Evolutionary conservation across 2,329 filamentous ascomycete genomes (phyloP).

Genomic region (Claviceps maximensis): DNA sequence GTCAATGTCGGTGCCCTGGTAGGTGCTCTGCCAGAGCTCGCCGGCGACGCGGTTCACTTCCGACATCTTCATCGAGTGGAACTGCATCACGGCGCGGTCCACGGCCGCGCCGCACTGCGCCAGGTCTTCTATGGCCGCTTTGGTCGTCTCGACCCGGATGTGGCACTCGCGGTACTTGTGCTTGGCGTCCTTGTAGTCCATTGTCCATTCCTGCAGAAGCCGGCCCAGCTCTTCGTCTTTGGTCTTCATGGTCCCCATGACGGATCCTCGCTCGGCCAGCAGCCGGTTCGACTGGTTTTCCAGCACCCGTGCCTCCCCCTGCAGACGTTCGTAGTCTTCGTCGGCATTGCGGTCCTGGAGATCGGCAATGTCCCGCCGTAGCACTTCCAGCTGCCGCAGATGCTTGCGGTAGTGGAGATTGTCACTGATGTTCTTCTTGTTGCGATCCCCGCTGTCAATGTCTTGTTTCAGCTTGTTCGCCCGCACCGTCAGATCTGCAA

Average conservation of each 20-base stretch:
- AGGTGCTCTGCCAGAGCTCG: conserved; percentile 94
- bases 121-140: conserved; percentile 83
- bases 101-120: conserved; percentile 70
- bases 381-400: conserved; percentile 50
- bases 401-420: conserved; percentile 79
- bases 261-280: conserved; percentile 56
- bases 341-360: conserved; percentile 70
- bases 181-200: conserved; percentile 74
- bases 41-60: conserved; percentile 92
- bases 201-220: conserved; percentile 66
- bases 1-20: conserved; percentile 94
- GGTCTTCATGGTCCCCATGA: conserved; percentile 67
- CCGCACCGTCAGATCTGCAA: conserved; percentile 50
- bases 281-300: conserved; percentile 57
- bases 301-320: conserved; percentile 52
- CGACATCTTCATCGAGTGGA: conserved; percentile 92
- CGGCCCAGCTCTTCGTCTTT: conserved; percentile 70
- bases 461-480: conserved; percentile 69
- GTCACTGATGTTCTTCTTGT: conserved; percentile 75
- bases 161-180: conserved; percentile 73
- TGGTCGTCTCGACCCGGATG: conserved; percentile 82
- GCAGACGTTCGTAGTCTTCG: conserved; percentile 66
- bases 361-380: conserved; percentile 57
- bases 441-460: conserved; percentile 65
- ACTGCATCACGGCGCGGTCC: conserved; percentile 95